A percentile compares a stretch with the other conserved stretches of the same genome.
phyloP scores from a whole-genome alignment of 345 rosid species.

The Lepidium aucheri region DNA sequence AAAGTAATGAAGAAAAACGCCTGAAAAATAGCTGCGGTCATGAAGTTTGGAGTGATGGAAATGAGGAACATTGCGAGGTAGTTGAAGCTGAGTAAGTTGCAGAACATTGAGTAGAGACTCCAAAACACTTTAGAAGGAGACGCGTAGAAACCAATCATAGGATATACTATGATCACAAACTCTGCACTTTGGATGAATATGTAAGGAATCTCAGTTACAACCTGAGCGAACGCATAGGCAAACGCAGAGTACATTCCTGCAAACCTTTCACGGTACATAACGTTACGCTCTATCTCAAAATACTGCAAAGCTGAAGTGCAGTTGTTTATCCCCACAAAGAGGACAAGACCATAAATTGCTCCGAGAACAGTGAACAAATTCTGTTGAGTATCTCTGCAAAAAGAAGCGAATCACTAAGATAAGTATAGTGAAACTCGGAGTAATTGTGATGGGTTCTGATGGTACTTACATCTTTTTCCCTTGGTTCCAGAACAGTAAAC shows the following conservation, averaged over 20 bases:
- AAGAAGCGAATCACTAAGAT: not conserved
- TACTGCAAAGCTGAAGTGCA: constrained; percentile 51
- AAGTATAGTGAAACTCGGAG: not conserved
- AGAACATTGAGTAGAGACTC: constrained; percentile 57
- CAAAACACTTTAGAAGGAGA: constrained; percentile 55
- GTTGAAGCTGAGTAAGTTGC: constrained; percentile 42
- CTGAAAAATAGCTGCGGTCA: constrained; percentile 44
- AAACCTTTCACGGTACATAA: constrained; percentile 68
- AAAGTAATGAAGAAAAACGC: constrained; percentile 33
- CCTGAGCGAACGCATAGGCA: constrained; percentile 69
- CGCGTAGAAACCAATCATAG: constrained; percentile 56
- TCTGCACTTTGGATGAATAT: constrained; percentile 33
- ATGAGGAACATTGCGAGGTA: constrained; percentile 61
- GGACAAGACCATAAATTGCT: constrained; percentile 33
- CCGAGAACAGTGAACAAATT: constrained; percentile 54
- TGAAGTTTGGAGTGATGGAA: constrained; percentile 56
- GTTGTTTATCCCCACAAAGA: constrained; percentile 60
- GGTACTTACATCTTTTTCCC: constrained; percentile 55
- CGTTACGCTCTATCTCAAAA: constrained; percentile 51
- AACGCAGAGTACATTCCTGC: constrained; percentile 80
- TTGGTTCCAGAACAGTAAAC: constrained; percentile 58
- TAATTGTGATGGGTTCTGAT: not conserved
- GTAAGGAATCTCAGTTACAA: constrained; percentile 67
- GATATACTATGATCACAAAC: constrained; percentile 43
- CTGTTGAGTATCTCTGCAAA: constrained; percentile 54